A percentile compares a stretch with the other conserved stretches of the same genome.
Evolutionary conservation across 1,139 yeast species (phyloP).

Genomic region (Geotrichum carabidarum): DNA sequence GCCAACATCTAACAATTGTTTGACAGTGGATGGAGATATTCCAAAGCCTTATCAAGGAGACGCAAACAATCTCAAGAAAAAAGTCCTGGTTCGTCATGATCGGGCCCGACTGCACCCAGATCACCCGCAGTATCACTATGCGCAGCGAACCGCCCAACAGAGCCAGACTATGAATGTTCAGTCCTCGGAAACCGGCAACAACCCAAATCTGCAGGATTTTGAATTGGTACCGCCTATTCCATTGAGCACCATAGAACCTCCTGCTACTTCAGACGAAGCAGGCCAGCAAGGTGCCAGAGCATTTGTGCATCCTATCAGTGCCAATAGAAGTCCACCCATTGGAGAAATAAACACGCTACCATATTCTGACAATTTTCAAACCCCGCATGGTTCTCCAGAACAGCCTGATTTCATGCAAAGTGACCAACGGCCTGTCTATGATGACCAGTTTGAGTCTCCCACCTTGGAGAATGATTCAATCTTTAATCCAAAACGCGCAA

Average conservation of each 20-base stretch:
- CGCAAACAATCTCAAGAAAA: conserved; percentile 40
- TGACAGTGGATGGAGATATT: conserved; percentile 6
- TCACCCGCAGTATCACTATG: conserved; percentile 73
- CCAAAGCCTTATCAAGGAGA: neutral
- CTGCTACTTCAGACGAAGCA: neutral
- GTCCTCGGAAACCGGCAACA: conserved; percentile 62
- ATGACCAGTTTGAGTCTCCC: neutral
- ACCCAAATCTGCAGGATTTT: conserved; percentile 41
- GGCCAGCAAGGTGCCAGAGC: neutral
- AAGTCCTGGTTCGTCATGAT: conserved; percentile 76
- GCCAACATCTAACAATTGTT: neutral
- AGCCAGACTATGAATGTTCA: conserved; percentile 41
- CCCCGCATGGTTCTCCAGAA: neutral
- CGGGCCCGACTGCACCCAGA: conserved; percentile 60
- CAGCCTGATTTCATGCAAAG: neutral
- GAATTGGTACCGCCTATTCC: conserved; percentile 3
- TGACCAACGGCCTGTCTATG: neutral
- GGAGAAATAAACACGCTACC: neutral
- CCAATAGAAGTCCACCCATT: neutral
- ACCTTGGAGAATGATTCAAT: neutral
- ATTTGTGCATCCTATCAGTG: too few relatives aligned
- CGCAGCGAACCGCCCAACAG: conserved; percentile 69
- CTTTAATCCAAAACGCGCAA: too few relatives aligned
- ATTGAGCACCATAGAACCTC: neutral
- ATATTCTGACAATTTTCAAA: neutral